Conservation (phyloP, 305 asterid species). For the Ilex paraguariensis region DNA sequence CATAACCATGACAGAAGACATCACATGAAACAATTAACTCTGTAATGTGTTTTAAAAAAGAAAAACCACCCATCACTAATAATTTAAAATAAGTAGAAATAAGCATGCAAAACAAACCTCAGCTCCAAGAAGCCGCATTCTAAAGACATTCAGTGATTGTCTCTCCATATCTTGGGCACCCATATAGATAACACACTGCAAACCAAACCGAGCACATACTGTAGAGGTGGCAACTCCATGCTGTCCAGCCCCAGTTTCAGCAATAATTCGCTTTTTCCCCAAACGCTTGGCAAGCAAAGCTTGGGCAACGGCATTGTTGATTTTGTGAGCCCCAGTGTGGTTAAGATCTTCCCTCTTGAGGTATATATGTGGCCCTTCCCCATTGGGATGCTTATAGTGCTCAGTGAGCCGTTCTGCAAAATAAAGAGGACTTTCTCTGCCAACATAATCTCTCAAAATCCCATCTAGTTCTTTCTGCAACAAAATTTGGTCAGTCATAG, state of each 20-base stretch:
- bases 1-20: too few relatives aligned
- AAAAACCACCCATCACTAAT: neutral
- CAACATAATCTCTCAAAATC: slow-evolving; percentile 89
- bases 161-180: slow-evolving; percentile 99
- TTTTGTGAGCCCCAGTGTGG: slow-evolving; percentile 97
- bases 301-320: slow-evolving; percentile 90
- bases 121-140: slow-evolving; percentile 97
- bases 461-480: slow-evolving; percentile 77
- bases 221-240: slow-evolving; percentile 99
- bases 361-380: slow-evolving; percentile 77
- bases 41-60: neutral
- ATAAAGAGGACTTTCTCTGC: slow-evolving; percentile 91
- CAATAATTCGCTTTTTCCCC: slow-evolving; percentile 90
- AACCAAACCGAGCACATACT: slow-evolving; percentile 93
- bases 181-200: slow-evolving; percentile 80
- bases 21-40: too few relatives aligned
- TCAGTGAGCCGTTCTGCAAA: slow-evolving; percentile 87
- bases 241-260: slow-evolving; percentile 98
- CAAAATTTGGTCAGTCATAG: slow-evolving; percentile 2
- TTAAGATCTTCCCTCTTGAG: slow-evolving; percentile 95
- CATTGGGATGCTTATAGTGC: slow-evolving; percentile 64
- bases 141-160: slow-evolving; percentile 86
- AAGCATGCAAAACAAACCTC: slow-evolving; percentile 49
- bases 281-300: slow-evolving; percentile 91
- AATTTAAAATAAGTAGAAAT: too few relatives aligned